phyloP scores from a whole-genome alignment of 192 early-diverging fungal genomes.

The Jimgerdemannia lactiflua region DNA sequence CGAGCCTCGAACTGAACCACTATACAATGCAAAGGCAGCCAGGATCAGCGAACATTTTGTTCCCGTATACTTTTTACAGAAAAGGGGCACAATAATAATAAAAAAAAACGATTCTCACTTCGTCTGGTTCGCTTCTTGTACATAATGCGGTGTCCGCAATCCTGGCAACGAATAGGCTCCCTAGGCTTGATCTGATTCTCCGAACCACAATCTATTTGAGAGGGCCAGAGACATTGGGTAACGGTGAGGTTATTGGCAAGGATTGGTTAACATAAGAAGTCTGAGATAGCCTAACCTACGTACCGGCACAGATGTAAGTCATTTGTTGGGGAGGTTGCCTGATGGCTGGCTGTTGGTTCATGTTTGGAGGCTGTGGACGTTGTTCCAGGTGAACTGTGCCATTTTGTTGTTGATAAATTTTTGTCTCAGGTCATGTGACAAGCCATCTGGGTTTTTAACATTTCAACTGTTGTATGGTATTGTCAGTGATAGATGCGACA shows the following conservation, averaged over 20 bases:
- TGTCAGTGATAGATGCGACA: no score
- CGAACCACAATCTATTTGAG: conserved; percentile 67
- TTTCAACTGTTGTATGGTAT: no score
- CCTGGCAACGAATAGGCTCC: conserved; percentile 95
- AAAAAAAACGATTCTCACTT: conserved; percentile 52
- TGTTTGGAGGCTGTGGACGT: neutral
- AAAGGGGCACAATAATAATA: conserved; percentile 3
- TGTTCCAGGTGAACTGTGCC: neutral
- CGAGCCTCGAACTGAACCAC: conserved; percentile 99
- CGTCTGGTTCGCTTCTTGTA: conserved; percentile 96
- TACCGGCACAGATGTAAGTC: conserved; percentile 41
- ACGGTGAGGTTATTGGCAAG: neutral
- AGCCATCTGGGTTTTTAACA: no score
- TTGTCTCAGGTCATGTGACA: neutral
- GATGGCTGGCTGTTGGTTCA: neutral
- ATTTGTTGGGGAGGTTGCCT: conserved; percentile 11
- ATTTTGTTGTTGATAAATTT: neutral
- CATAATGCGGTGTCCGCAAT: conserved; percentile 96
- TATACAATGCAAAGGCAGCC: conserved; percentile 28
- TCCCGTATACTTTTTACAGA: neutral
- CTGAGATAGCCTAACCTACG: neutral
- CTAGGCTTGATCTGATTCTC: conserved; percentile 91
- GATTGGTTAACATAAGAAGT: no score
- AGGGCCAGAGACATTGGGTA: neutral
- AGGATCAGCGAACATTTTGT: neutral